phyloP scores from a whole-genome alignment of 2,329 filamentous ascomycete species.

The Penicillium expansum region DNA sequence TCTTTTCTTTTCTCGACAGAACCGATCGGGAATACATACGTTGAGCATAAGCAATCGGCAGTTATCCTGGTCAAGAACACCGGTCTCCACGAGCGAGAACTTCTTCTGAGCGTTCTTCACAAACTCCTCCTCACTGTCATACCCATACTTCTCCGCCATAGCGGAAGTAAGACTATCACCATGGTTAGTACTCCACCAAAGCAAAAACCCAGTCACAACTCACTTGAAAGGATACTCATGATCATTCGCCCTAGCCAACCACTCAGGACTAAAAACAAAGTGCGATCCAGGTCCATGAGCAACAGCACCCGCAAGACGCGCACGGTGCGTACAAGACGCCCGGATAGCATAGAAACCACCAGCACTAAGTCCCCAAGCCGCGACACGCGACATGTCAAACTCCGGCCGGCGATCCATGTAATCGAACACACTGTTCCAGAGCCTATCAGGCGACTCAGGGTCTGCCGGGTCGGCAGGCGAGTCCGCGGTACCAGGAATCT shows the following conservation, averaged over 20 bases:
- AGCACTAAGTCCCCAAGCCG: conserved; percentile 64
- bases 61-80: conserved; percentile 56
- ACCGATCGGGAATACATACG: conserved; percentile 36
- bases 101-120: conserved; percentile 55
- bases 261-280: conserved; percentile 58
- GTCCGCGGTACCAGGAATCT: conserved; percentile 67
- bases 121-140: conserved; percentile 55
- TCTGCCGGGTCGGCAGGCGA: conserved; percentile 63
- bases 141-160: conserved; percentile 63
- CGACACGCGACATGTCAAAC: conserved; percentile 57
- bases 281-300: conserved; percentile 65
- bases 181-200: background rate
- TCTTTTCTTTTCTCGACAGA: background rate
- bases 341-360: conserved; percentile 68
- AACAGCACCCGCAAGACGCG: conserved; percentile 54
- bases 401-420: conserved; percentile 54
- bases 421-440: conserved; percentile 61
- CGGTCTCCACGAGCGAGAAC: conserved; percentile 61
- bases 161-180: conserved; percentile 50
- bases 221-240: conserved; percentile 65
- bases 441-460: conserved; percentile 57
- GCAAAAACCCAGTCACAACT: conserved; percentile 19
- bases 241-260: conserved; percentile 61
- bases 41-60: conserved; percentile 61
- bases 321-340: conserved; percentile 64